Percentiles rank a stretch among this genome's conserved stretches.
Evolutionary conservation across 495 filamentous ascomycete genomes (phyloP).

Genomic region (Monascus purpureus): DNA sequence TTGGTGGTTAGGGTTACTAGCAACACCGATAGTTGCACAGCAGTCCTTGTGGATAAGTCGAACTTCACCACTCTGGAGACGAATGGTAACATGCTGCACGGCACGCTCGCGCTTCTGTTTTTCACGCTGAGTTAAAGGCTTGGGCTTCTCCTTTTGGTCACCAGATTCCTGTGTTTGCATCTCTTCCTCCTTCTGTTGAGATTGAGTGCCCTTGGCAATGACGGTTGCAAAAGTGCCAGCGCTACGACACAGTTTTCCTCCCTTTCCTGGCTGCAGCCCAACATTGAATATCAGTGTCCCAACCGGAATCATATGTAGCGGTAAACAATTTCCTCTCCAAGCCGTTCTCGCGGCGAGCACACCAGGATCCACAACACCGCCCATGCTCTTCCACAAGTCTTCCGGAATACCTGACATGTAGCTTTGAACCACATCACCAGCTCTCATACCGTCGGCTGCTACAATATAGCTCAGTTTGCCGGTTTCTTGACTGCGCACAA

Average conservation of each 20-base stretch:
- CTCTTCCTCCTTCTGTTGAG: constrained; percentile 16
- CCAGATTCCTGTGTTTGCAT: constrained; percentile 1
- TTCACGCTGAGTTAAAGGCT: constrained; percentile 23
- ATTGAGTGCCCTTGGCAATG: constrained; percentile 66
- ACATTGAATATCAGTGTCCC: constrained; percentile 85
- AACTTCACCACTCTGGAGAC: constrained; percentile 83
- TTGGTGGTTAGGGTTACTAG: constrained; percentile 85
- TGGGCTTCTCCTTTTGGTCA: constrained; percentile 11
- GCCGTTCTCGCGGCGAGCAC: constrained; percentile 88
- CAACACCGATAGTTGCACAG: constrained; percentile 83
- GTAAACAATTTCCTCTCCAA: constrained; percentile 88
- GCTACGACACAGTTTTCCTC: constrained; percentile 82
- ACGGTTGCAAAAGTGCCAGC: constrained; percentile 85
- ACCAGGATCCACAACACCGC: constrained; percentile 81
- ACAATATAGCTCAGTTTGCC: constrained; percentile 63
- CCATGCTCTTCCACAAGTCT: constrained; percentile 77
- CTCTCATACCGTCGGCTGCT: constrained; percentile 82
- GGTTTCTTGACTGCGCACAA: constrained; percentile 52
- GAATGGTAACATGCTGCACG: constrained; percentile 58
- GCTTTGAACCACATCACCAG: constrained; percentile 81
- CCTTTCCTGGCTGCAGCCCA: constrained; percentile 55
- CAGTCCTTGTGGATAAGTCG: constrained; percentile 78
- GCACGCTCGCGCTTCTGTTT: constrained; percentile 37
- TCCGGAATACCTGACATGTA: constrained; percentile 79
- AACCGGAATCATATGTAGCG: constrained; percentile 84